These are phyloP conservation scores for Acarospora socialis DNA, from an alignment of 2,329 filamentous ascomycete species.

Conservation along the genomic window DNA sequence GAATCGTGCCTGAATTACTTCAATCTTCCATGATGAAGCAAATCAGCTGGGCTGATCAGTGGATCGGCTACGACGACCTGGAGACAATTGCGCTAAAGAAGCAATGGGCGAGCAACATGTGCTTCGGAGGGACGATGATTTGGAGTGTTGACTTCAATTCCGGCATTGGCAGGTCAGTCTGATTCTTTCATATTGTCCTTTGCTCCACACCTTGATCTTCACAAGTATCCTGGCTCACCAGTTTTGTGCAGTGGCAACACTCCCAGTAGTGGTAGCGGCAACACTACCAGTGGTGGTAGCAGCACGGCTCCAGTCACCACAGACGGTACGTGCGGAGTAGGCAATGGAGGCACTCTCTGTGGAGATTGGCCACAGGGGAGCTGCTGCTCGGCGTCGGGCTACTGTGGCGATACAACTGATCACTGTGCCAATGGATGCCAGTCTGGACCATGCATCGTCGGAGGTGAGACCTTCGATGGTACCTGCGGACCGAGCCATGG, in stretches of 20 bases:
- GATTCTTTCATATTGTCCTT: no score
- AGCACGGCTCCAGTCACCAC: neutral
- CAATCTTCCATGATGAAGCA: slow-evolving; percentile 16
- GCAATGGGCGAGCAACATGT: slow-evolving; percentile 16
- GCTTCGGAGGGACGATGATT: slow-evolving; percentile 23
- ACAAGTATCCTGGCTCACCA: no score
- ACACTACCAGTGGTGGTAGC: neutral
- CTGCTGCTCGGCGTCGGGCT: slow-evolving; percentile 2
- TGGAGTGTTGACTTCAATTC: slow-evolving; percentile 21
- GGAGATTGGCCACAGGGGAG: neutral
- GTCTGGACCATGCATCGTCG: neutral
- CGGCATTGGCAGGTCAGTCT: neutral
- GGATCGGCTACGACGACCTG: slow-evolving; percentile 18
- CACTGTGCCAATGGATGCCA: slow-evolving; percentile 2
- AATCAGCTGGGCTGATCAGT: slow-evolving; percentile 18
- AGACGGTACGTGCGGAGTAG: neutral
- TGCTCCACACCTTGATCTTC: no score
- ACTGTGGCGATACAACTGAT: neutral
- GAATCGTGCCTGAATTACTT: slow-evolving; percentile 9
- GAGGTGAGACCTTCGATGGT: neutral
- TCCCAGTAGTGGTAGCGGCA: neutral
- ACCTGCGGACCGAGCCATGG: no score
- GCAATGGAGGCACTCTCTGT: neutral
- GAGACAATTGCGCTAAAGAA: slow-evolving; percentile 17
- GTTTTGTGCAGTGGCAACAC: no score